Conservation (phyloP, 768 basidiomycete genomes). For the Termitomyces sp. region DNA sequence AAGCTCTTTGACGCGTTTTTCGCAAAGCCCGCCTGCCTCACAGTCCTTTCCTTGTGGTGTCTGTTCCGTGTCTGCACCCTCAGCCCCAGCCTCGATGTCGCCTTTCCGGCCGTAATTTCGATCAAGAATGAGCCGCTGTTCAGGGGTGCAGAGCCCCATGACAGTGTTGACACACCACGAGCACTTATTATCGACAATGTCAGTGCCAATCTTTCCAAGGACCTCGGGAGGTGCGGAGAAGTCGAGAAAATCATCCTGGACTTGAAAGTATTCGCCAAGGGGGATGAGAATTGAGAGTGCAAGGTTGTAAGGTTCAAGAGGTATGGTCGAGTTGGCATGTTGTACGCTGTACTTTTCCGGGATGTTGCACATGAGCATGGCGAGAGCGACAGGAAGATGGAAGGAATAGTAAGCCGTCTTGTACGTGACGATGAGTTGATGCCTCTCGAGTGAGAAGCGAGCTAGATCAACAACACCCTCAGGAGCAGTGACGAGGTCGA, state of each 20-base stretch:
- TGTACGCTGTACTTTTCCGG: conserved; percentile 41
- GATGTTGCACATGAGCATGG: conserved; percentile 73
- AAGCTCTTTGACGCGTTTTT: conserved; percentile 42
- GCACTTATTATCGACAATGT: conserved; percentile 99
- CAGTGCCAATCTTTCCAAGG: conserved; percentile 96
- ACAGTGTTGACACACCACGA: conserved; percentile 94
- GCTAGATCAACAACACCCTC: conserved; percentile 83
- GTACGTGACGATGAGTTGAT: conserved; percentile 90
- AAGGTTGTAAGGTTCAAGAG: conserved; percentile 57
- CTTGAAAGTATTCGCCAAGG: conserved; percentile 97
- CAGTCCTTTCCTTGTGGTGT: conserved; percentile 18
- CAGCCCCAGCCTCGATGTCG: conserved; percentile 18
- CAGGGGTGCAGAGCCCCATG: conserved; percentile 47
- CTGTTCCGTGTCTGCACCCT: conserved; percentile 13
- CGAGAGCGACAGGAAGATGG: conserved; percentile 96
- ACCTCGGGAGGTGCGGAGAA: conserved; percentile 85
- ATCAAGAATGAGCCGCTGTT: conserved; percentile 54
- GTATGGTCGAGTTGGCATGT: conserved; percentile 12
- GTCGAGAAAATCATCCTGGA: conserved; percentile 97
- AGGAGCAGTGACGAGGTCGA: conserved; percentile 93
- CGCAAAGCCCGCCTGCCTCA: conserved; percentile 46
- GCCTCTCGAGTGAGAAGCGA: conserved; percentile 86
- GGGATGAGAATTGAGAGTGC: conserved; percentile 82
- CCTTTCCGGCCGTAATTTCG: conserved; percentile 46
- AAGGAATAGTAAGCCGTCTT: conserved; percentile 99